Evolutionary conservation across 352 stramenopile genomes (phyloP), one percentile per base, ranked within the genome.

Genomic region (Thraustochytrium sp.): DNA sequence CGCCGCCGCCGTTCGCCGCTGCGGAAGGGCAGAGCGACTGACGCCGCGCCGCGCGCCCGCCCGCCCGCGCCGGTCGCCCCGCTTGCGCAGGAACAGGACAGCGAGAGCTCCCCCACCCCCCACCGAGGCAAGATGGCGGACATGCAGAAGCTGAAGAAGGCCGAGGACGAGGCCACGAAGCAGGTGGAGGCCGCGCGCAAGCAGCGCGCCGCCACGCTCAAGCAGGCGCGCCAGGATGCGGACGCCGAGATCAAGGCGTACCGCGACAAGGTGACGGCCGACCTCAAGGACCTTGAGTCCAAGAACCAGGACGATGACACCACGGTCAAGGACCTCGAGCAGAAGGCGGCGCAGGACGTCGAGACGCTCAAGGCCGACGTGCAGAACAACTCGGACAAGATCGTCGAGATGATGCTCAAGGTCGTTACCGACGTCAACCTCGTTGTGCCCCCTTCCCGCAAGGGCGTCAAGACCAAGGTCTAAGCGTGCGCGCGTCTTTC

Each of bases 81-180:
- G n/a, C n/a, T n/a, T n/a, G n/a, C n/a, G n/a, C n/a, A n/a, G n/a
- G n/a, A n/a, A n/a, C n/a, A n/a, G n/a, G n/a, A n/a, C n/a, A n/a
- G 54, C 23, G 54, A 37, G 23, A 37, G n/a, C n/a, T 37, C n/a
- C 5, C 13, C n/a, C 54, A 31, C 8, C 8, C 8, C 5, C 54
- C 54, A 8, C n/a, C n/a, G n/a, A n/a, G 29, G 76, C 80, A 40
- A 87, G 51, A 76, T 87, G 80, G 72, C 84, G 48, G 75, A 84
- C 49, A 82, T 84, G 55, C 76, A 83, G 49, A 80, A 82, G 62
- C 62, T 84, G 59, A 84, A 84, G 62, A 84, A 84, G 62, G 75
- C 75, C 34, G 75, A 84, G 62, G 75, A 84, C 29, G 75, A 84
- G 75, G 75, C 75, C 44, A 62, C 44, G 4, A 80, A 75, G 42